Percentiles rank a stretch among this genome's conserved stretches.
Conservation (phyloP, 2,329 filamentous ascomycete genomes). For the Huntiella moniliformis region DNA sequence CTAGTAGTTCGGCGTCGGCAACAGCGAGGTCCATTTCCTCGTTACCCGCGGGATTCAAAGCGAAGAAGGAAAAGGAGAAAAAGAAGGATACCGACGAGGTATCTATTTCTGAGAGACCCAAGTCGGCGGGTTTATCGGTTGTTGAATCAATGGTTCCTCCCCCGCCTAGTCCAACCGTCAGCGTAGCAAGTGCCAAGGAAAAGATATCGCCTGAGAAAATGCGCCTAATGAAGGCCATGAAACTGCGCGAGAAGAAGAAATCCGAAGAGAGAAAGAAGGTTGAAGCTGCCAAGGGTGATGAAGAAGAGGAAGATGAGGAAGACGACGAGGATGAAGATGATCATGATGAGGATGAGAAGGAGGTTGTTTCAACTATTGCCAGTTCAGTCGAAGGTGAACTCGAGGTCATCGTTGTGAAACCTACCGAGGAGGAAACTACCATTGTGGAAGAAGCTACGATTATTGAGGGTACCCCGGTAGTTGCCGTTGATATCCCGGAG, state of each 20-base stretch:
- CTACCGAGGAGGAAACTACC: background rate
- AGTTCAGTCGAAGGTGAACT: conserved; percentile 3
- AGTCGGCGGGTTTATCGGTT: conserved; percentile 16
- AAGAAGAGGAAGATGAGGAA: conserved; percentile 14
- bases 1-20: conserved; percentile 40
- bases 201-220: conserved; percentile 74
- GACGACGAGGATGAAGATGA: conserved; percentile 15
- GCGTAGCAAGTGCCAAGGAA: conserved; percentile 20
- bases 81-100: conserved; percentile 14
- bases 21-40: conserved; percentile 56
- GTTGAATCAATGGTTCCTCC: conserved; percentile 7
- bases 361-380: background rate
- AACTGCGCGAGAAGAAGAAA: conserved; percentile 63
- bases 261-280: conserved; percentile 1
- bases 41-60: conserved; percentile 63
- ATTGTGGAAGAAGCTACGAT: conserved; percentile 1
- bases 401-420: background rate
- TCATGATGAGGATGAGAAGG: background rate
- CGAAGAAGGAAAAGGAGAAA: conserved; percentile 20
- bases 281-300: background rate
- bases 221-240: conserved; percentile 82
- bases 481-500: background rate
- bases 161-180: conserved; percentile 9
- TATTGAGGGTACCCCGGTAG: background rate
- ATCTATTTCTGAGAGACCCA: conserved; percentile 16